Conservation (phyloP, 176 grass and related monocot species). For the Saccharum spontaneum region DNA sequence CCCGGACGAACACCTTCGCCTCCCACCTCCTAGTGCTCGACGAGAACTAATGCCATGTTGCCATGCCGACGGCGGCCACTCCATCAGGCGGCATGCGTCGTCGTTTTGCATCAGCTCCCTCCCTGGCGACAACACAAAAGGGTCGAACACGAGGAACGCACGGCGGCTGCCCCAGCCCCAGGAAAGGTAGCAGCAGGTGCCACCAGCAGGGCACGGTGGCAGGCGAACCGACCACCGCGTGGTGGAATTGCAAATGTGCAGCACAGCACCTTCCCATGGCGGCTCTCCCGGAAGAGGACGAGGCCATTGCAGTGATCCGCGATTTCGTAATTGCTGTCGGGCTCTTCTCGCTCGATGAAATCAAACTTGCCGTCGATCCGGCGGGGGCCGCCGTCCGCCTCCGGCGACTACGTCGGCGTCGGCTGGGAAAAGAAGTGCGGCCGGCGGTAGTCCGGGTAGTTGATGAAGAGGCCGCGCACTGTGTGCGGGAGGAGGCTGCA, state of each 20-base stretch:
- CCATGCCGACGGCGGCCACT: not conserved
- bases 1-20: not conserved
- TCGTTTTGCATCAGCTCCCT: too few species aligned
- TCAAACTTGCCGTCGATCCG: not conserved
- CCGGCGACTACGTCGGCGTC: not conserved
- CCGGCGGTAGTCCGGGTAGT: not conserved
- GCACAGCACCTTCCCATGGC: fast-evolving
- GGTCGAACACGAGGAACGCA: not conserved
- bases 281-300: not conserved
- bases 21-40: not conserved
- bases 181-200: too few species aligned
- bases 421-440: not conserved
- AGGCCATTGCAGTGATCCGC: not conserved
- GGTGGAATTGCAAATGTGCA: not conserved
- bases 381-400: not conserved
- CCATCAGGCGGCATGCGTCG: not conserved
- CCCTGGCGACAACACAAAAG: too few species aligned
- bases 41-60: not conserved
- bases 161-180: not conserved
- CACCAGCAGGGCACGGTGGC: not conserved
- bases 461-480: not conserved
- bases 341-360: not conserved
- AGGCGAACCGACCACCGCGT: not conserved
- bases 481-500: not conserved
- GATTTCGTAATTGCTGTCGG: not conserved